Conservation (phyloP, 2,329 filamentous ascomycete genomes). For the Dactylellina cionopaga region DNA sequence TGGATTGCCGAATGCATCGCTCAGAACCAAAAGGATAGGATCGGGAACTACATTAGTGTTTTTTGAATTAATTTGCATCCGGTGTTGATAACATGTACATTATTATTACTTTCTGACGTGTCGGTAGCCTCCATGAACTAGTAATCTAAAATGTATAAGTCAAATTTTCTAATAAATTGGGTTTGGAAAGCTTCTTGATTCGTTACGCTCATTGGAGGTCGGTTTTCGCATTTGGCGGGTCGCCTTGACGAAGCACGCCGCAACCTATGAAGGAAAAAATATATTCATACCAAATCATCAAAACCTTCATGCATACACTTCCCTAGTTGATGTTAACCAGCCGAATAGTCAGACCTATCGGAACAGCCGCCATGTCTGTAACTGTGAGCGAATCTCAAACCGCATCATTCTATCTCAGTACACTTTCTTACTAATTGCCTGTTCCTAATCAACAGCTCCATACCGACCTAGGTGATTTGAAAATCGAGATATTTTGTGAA, state of each 20-base stretch:
- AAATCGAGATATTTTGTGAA: constrained; percentile 96
- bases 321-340: too few species aligned
- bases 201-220: too few species aligned
- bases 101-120: too few species aligned
- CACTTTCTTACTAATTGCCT: neutral
- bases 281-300: too few species aligned
- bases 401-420: neutral
- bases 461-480: constrained; percentile 88
- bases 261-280: too few species aligned
- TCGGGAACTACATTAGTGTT: constrained; percentile 98
- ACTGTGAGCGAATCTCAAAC: constrained; percentile 10
- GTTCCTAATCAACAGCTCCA: constrained; percentile 67
- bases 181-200: too few species aligned
- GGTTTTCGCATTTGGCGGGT: too few species aligned
- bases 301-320: neutral
- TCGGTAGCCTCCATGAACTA: too few species aligned
- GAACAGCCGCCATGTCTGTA: constrained; percentile 20
- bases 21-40: constrained; percentile 98
- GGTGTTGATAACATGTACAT: constrained; percentile 16
- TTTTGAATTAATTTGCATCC: constrained; percentile 68
- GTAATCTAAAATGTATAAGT: neutral
- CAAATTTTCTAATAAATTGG: neutral
- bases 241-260: too few species aligned
- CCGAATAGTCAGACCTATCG: neutral
- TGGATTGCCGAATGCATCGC: constrained; percentile 99